Base-by-base conservation (phyloP, 352 stramenopile species). In the Phytophthora europaea region DNA sequence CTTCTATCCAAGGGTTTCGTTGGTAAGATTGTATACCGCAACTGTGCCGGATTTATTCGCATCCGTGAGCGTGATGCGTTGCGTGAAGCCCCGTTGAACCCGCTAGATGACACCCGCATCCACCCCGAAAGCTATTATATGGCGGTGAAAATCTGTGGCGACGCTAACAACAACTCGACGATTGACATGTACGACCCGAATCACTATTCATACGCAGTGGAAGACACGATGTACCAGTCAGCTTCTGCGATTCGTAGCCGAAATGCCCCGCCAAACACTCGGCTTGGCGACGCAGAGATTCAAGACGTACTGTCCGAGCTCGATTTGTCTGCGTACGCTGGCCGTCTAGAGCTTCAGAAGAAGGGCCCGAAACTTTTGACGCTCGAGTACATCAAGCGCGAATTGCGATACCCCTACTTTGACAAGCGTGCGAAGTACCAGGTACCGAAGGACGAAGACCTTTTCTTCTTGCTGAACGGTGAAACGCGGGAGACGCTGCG, bases 131-230 rank as follows among this genome's bases (percentile, higher is more conserved):
- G 91, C 45, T 97, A 97, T 70, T 97, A 95, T 70, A 97, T 97
- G 91, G 91, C 91, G 12, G 91, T 97, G 20, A 96, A 96, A 59
- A 97, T 97, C 73, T 97, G 91, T 66, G 91, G 91, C 57, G 89
- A 97, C 66, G 91, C 91, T 8, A 97, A 96, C 77, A 96, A 96
- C 77, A 96, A 97, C 70, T 95, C 89, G 36, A 96, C 89, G 4
- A 96, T 97, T 52, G 91, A 97, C 72, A 94, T 97, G 87, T 97
- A 96, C 55, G 91, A 97, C 38, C 91, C 91, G 36, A 95, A 95
- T 52, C 89, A 97, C 61, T 97, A 97, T 69, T 96, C 91, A 10
- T 96, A 96, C 52, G 89, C 89, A 3, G 91, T 97, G 7, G 91
- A 97, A 85, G 91, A 97, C 66, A 96, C 90, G 16, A 97, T 97